Conservation (phyloP, 352 stramenopile genomes). For the Globisporangium sylvaticum region DNA sequence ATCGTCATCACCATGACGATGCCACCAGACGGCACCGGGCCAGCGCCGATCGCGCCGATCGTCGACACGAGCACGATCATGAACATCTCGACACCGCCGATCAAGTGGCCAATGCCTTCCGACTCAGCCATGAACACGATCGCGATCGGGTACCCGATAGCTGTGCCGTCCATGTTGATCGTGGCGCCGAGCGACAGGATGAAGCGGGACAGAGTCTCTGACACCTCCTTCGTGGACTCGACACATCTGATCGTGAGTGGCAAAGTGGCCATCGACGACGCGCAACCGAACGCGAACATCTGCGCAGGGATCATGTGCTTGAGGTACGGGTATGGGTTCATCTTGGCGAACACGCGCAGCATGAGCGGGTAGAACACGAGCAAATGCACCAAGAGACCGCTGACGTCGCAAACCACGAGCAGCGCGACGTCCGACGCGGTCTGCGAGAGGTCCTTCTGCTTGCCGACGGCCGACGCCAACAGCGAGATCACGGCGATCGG, state of each 20-base stretch:
- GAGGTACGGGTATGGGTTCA: conserved; percentile 23
- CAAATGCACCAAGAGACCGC: conserved; percentile 12
- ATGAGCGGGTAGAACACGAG: conserved; percentile 25
- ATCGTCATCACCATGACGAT: conserved; percentile 28
- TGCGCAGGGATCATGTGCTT: conserved; percentile 21
- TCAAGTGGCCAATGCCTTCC: conserved; percentile 15
- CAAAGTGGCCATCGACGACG: conserved; percentile 28
- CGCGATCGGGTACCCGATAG: conserved; percentile 24
- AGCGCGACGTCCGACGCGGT: conserved; percentile 15
- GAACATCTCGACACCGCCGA: conserved; percentile 16
- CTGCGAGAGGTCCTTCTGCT: conserved; percentile 19
- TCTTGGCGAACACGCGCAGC: conserved; percentile 16
- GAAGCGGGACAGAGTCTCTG: conserved; percentile 50
- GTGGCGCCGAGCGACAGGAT: too few species aligned
- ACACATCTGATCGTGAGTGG: conserved; percentile 34
- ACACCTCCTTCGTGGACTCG: conserved; percentile 52
- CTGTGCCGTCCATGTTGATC: conserved; percentile 31
- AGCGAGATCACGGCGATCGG: conserved; percentile 41
- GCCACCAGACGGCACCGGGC: conserved; percentile 17
- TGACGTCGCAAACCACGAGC: conserved; percentile 17
- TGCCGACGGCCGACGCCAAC: conserved; percentile 27
- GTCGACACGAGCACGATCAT: conserved; percentile 24
- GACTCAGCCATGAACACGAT: conserved; percentile 36
- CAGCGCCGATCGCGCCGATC: conserved; percentile 18
- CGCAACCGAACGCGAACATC: conserved; percentile 34